Conservation (phyloP, 768 basidiomycete species). For the Pseudohyphozyma bogoriensis region DNA sequence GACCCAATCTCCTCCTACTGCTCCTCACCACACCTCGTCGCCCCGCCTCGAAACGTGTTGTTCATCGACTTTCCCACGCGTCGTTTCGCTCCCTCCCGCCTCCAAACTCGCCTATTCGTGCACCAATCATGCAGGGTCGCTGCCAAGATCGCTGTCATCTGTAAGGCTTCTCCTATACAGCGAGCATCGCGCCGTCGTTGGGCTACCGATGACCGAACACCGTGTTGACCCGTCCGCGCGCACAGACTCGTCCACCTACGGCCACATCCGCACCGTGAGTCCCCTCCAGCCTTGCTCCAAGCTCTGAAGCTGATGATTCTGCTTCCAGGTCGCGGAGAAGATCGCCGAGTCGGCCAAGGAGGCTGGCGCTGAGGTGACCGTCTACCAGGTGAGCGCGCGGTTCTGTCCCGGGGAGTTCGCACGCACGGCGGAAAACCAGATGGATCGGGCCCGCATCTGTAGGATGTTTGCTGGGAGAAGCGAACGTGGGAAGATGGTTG, state of each 20-base stretch:
- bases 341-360: constrained; percentile 36
- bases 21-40: no score
- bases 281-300: not conserved
- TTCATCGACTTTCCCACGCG: no score
- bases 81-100: not conserved
- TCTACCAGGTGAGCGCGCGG: constrained; percentile 31
- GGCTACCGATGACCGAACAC: no score
- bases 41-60: no score
- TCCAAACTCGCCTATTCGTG: not conserved
- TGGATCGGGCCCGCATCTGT: no score
- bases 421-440: no score
- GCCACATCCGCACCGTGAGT: not conserved
- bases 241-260: constrained; percentile 3
- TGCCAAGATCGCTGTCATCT: constrained; percentile 25
- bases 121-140: constrained; percentile 24
- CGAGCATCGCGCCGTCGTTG: no score
- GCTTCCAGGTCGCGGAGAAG: constrained; percentile 20
- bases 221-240: no score
- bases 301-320: not conserved
- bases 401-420: no score
- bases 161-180: no score
- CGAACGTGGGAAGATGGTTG: no score
- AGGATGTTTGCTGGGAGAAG: no score
- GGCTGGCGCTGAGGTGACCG: constrained; percentile 37
- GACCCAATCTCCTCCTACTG: not conserved